phyloP scores from a whole-genome alignment of 2,329 filamentous ascomycete species.

The Phoma sp. region DNA sequence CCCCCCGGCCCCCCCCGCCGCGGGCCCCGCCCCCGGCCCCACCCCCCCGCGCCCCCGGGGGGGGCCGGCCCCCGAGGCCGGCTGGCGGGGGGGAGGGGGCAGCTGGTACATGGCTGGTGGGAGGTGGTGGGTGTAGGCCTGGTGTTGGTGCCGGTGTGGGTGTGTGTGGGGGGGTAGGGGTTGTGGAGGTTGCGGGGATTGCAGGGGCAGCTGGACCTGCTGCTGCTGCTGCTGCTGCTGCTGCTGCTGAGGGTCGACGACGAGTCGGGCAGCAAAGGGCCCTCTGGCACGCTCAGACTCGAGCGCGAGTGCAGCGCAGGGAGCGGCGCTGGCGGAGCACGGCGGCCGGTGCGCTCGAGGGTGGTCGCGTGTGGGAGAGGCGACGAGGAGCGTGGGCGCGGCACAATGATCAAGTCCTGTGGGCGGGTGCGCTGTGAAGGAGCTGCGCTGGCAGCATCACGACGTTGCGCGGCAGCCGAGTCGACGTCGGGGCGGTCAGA shows the following conservation, averaged over 20 bases:
- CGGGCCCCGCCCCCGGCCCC: no score
- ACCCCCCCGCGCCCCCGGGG: no score
- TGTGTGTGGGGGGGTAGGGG: no score
- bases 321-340: constrained; percentile 34
- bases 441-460: constrained; percentile 36
- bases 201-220: no score
- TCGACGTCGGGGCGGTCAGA: background rate
- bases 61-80: no score
- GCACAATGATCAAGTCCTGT: constrained; percentile 38
- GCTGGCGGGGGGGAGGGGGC: constrained; percentile 61
- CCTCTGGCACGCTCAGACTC: constrained; percentile 31
- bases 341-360: constrained; percentile 30
- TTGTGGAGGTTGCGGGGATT: constrained; percentile 47
- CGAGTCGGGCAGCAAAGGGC: constrained; percentile 36
- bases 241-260: constrained; percentile 1
- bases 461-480: constrained; percentile 30
- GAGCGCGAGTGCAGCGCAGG: constrained; percentile 22
- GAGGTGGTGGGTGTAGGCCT: background rate
- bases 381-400: constrained; percentile 43
- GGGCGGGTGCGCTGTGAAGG: constrained; percentile 17
- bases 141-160: constrained; percentile 19
- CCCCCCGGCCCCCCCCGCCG: no score
- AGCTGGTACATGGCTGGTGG: constrained; percentile 51
- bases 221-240: no score
- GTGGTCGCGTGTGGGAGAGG: constrained; percentile 34